Evolutionary conservation across 1,284 basidiomycete genomes (phyloP).

Genomic region (Pterulicium gracile): DNA sequence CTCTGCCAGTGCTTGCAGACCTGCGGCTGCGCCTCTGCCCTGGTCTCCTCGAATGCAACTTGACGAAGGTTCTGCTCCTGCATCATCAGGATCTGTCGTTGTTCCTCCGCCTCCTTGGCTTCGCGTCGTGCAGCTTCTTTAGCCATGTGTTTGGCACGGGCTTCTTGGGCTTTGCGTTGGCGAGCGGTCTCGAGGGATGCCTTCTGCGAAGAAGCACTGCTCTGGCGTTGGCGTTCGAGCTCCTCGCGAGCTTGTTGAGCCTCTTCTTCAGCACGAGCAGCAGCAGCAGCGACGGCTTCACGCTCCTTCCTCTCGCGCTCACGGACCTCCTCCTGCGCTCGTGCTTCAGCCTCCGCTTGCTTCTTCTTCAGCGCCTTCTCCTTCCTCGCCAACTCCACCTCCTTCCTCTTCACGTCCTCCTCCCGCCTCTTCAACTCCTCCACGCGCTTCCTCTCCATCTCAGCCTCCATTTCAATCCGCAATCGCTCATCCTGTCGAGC

Average conservation of each 20-base stretch:
- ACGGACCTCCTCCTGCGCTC: slow-evolving; percentile 3
- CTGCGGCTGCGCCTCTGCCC: neutral
- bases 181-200: too few species aligned
- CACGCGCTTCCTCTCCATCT: slow-evolving; percentile 4
- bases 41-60: too few species aligned
- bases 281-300: neutral
- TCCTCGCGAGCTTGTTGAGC: neutral
- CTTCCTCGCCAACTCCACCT: slow-evolving; percentile 3
- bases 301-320: slow-evolving; percentile 3
- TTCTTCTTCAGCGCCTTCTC: slow-evolving; percentile 5
- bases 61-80: too few species aligned
- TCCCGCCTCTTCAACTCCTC: slow-evolving; percentile 8
- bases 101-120: too few species aligned
- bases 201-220: too few species aligned
- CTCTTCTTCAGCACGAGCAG: slow-evolving; percentile 1
- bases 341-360: slow-evolving; percentile 1
- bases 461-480: slow-evolving; percentile 2
- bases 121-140: too few species aligned
- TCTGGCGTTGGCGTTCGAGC: neutral
- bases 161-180: slow-evolving; percentile 1
- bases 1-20: neutral
- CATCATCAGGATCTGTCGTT: too few species aligned
- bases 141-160: neutral
- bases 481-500: slow-evolving; percentile 9
- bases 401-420: slow-evolving; percentile 2